Percentiles rank a stretch among this genome's conserved stretches.
Evolutionary conservation across 129 eudicot species (phyloP).

Genomic region (Heracleum sosnowskyi): DNA sequence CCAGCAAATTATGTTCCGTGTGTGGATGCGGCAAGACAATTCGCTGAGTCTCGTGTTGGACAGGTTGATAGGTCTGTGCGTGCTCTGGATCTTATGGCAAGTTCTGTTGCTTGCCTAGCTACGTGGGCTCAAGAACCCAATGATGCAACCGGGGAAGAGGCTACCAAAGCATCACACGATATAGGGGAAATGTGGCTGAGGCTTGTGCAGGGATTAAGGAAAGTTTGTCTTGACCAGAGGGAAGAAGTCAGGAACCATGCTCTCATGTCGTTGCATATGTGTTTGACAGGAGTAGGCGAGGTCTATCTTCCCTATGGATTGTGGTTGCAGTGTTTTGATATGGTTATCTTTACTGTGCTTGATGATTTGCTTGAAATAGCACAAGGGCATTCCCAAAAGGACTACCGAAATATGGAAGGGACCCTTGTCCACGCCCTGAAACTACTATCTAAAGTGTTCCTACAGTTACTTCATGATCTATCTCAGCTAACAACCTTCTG

Average conservation of each 20-base stretch:
- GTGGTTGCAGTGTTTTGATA: conserved; percentile 77
- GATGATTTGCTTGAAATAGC: conserved; percentile 74
- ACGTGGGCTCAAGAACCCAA: conserved; percentile 4
- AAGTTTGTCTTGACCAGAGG: conserved; percentile 85
- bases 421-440: conserved; percentile 1
- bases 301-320: conserved; percentile 40
- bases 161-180: conserved; percentile 1
- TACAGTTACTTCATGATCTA: not conserved
- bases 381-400: conserved; percentile 74
- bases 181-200: conserved; percentile 90
- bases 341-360: conserved; percentile 75
- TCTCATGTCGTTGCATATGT: conserved; percentile 48
- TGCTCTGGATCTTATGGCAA: conserved; percentile 5
- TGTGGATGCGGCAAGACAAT: conserved; percentile 75
- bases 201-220: conserved; percentile 67
- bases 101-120: conserved; percentile 8
- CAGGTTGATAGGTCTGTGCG: conserved; percentile 35
- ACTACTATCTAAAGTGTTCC: not conserved
- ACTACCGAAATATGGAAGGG: conserved; percentile 72
- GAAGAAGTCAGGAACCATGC: conserved; percentile 87
- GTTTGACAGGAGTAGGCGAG: conserved; percentile 61
- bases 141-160: not conserved
- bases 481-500: conserved; percentile 1
- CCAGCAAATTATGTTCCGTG: conserved; percentile 55
- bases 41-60: conserved; percentile 86